These are phyloP conservation scores for Aethionema arabicum DNA, from an alignment of 345 rosid genomes.

Conservation along the genomic window DNA sequence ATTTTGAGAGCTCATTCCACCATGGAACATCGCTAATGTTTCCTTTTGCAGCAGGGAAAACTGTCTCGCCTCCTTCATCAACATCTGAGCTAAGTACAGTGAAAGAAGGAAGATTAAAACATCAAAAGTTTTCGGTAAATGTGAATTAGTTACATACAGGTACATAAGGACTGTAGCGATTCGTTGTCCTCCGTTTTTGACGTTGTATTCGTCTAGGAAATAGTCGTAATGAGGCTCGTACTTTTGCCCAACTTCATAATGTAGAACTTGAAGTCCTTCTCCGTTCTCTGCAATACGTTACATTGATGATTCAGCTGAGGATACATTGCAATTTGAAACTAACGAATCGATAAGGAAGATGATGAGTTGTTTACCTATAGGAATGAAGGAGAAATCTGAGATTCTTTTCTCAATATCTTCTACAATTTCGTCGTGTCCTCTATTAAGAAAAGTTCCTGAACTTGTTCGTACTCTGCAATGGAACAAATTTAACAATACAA, in stretches of 20 bases:
- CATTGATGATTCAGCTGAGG: not conserved
- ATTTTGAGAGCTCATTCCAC: constrained; percentile 84
- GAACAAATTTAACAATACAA: not conserved
- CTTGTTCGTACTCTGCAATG: constrained; percentile 70
- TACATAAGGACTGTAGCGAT: constrained; percentile 92
- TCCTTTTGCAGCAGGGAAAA: constrained; percentile 84
- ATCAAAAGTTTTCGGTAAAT: not conserved
- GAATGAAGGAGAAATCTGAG: constrained; percentile 81
- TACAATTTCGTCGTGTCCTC: constrained; percentile 72
- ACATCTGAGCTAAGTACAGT: constrained; percentile 65
- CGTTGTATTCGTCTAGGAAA: constrained; percentile 69
- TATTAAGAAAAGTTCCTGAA: constrained; percentile 67
- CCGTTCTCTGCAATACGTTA: constrained; percentile 62
- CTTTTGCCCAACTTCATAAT: constrained; percentile 89
- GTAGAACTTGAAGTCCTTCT: constrained; percentile 89
- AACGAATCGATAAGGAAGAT: not conserved
- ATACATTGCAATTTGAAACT: not conserved
- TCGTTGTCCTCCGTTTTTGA: constrained; percentile 81
- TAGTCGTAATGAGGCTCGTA: constrained; percentile 92
- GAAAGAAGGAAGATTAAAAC: constrained; percentile 17
- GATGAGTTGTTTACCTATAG: constrained; percentile 47
- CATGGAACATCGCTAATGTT: constrained; percentile 75
- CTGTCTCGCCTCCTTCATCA: constrained; percentile 96
- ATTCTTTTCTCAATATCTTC: constrained; percentile 76
- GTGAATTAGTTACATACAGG: constrained; percentile 53